Percentiles rank a stretch among this genome's conserved stretches.
phyloP scores from a whole-genome alignment of 2,329 filamentous ascomycete species.

The Calonectria pteridis region DNA sequence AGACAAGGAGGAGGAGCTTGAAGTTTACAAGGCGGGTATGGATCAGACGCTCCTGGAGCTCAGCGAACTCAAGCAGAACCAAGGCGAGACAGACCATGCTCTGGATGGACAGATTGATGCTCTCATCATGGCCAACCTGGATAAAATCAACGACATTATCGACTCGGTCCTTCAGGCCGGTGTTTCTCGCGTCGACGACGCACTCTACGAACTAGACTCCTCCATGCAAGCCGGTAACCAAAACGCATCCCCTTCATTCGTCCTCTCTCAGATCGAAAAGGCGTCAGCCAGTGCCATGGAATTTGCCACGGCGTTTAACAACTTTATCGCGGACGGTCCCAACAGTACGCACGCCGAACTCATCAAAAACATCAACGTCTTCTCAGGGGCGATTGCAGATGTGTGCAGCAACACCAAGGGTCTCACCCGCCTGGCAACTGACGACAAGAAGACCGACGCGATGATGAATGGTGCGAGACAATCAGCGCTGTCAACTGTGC shows the following conservation, averaged over 20 bases:
- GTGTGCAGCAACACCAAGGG: constrained; percentile 98
- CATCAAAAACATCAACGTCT: constrained; percentile 92
- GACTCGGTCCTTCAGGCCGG: constrained; percentile 95
- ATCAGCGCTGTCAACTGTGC: constrained; percentile 87
- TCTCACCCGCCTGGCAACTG: constrained; percentile 89
- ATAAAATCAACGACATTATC: constrained; percentile 97
- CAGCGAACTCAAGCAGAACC: constrained; percentile 84
- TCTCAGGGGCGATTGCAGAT: constrained; percentile 90
- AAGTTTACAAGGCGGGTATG: constrained; percentile 98
- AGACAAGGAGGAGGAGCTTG: constrained; percentile 97
- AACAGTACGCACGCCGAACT: constrained; percentile 91
- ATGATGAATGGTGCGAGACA: constrained; percentile 85
- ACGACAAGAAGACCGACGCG: constrained; percentile 93
- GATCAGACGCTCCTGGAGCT: constrained; percentile 94
- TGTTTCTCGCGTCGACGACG: constrained; percentile 94
- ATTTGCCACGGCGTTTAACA: constrained; percentile 98
- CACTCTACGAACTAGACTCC: constrained; percentile 96
- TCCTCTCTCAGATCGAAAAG: constrained; percentile 97
- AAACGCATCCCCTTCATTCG: constrained; percentile 93
- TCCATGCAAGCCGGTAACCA: constrained; percentile 99
- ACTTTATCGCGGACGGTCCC: constrained; percentile 96
- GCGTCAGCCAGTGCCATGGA: constrained; percentile 94
- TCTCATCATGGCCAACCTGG: constrained; percentile 85
- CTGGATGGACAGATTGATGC: constrained; percentile 93
- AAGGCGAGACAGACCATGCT: constrained; percentile 81